Conservation (phyloP, 2,329 filamentous ascomycete genomes). For the Colletotrichum brevisporum region DNA sequence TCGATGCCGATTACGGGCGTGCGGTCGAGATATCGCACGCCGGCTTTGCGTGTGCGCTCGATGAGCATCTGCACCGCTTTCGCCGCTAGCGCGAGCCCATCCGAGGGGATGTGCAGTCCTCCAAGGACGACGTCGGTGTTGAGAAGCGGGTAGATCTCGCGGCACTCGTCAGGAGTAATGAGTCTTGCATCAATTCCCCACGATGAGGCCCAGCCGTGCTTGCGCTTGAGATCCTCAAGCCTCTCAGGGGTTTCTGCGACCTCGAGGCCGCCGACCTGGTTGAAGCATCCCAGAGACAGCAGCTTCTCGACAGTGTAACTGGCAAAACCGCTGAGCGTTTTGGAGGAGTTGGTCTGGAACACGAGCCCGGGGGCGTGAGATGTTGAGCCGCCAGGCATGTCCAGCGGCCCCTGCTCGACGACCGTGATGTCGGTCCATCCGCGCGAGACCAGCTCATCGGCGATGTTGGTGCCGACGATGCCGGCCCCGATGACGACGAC, state of each 20-base stretch:
- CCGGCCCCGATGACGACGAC: slow-evolving; percentile 75
- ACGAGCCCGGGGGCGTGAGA: slow-evolving; percentile 76
- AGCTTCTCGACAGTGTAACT: slow-evolving; percentile 75
- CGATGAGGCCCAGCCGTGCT: slow-evolving; percentile 71
- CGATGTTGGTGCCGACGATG: slow-evolving; percentile 75
- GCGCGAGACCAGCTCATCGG: slow-evolving; percentile 73
- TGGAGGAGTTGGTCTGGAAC: slow-evolving; percentile 73
- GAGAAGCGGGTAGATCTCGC: slow-evolving; percentile 67
- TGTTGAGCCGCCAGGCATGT: slow-evolving; percentile 75
- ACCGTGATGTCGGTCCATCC: slow-evolving; percentile 77
- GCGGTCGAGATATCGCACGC: slow-evolving; percentile 69
- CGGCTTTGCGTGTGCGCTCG: slow-evolving; percentile 68
- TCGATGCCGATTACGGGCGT: slow-evolving; percentile 73
- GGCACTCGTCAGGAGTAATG: slow-evolving; percentile 66
- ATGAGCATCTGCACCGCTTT: slow-evolving; percentile 74
- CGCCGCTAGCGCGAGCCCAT: slow-evolving; percentile 73
- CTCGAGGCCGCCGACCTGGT: slow-evolving; percentile 74
- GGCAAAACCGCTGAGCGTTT: slow-evolving; percentile 71
- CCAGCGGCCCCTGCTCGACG: slow-evolving; percentile 73
- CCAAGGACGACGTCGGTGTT: slow-evolving; percentile 68
- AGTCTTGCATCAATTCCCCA: slow-evolving; percentile 72
- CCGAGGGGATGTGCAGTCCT: slow-evolving; percentile 71
- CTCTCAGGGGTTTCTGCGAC: slow-evolving; percentile 72
- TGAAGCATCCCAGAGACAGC: slow-evolving; percentile 70
- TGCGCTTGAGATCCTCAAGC: slow-evolving; percentile 73